These are phyloP conservation scores for Zizania latifolia DNA, from an alignment of 176 grass and related monocot genomes.

Conservation along the genomic window DNA sequence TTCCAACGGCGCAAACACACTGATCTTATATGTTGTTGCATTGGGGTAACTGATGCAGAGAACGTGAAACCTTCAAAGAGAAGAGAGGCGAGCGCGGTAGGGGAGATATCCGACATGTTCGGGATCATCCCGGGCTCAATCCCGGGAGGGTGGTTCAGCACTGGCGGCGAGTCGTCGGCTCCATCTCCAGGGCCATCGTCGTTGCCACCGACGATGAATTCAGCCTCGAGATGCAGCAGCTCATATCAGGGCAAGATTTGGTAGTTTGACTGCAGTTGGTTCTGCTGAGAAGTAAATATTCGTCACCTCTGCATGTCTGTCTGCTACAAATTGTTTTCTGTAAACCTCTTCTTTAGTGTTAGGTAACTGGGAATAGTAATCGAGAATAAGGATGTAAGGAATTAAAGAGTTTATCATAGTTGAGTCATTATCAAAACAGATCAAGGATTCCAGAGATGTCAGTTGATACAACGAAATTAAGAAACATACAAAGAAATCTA, in stretches of 20 bases:
- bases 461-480: neutral
- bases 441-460: no score
- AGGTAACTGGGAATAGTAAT: no score
- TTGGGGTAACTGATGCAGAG: constrained; percentile 23
- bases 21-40: constrained; percentile 8
- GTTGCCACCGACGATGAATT: constrained; percentile 48
- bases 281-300: neutral
- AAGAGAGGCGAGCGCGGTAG: constrained; percentile 16
- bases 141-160: constrained; percentile 27
- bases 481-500: no score
- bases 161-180: constrained; percentile 18
- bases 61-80: constrained; percentile 31
- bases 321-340: neutral
- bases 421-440: neutral
- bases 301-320: neutral
- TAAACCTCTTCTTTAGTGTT: no score
- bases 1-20: neutral
- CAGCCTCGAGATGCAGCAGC: constrained; percentile 40
- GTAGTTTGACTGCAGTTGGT: neutral
- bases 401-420: neutral
- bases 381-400: no score
- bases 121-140: neutral
- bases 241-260: neutral
- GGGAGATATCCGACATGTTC: constrained; percentile 17
- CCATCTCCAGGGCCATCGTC: constrained; percentile 48